Evolutionary conservation across 164 flowering plant genomes (phyloP), one percentile per base, ranked within the genome.

Genomic region (Buxus sempervirens): DNA sequence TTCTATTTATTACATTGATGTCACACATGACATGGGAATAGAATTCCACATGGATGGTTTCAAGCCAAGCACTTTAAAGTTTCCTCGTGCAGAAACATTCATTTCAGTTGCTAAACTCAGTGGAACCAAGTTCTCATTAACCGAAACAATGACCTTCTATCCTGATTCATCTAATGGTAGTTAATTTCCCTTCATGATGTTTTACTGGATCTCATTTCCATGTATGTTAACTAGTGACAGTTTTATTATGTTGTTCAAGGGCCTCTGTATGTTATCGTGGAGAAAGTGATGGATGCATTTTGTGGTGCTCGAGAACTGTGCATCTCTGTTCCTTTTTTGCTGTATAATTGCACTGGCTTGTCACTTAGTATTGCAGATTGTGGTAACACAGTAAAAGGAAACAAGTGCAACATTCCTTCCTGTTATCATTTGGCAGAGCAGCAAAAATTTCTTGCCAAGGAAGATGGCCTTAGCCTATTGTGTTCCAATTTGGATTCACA

Each of bases 281-380:
- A 95, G 72, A 92, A 89, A 77, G 68, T 78, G 60, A 79, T 95
- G 95, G 96, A 90, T 84, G 86, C 89, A 25, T 76, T 77, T 57
- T 88, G 93, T 76, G 99, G 97, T 72, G 87, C 94, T 53, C 91
- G 99, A 54, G 96, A 90, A 76, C 66, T 95, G 63, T 75, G 75
- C 72, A 75, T 95, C 42, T 92, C 77, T 70, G 94, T 88, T 67
- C 96, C 97, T 19, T 90, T 82, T 80, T 72, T 92, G 68, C 75
- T 95, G 45, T 95, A 87, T 65, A 92, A 92, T 64, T 92, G 97
- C 74, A 81, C 89, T 56, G 97, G 90, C 22, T 77, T 88, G 76
- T 72, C 89, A 20, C 87, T 95, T 22, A 36, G 62, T 32, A 70
- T 95, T 68, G 78, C 88, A 24, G 86, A 84, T 63, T 73, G 79